A percentile compares a stretch with the other conserved stretches of the same genome.
These are phyloP conservation scores for Trichoderma gracile DNA, from an alignment of 2,329 filamentous ascomycete genomes.

Conservation along the genomic window DNA sequence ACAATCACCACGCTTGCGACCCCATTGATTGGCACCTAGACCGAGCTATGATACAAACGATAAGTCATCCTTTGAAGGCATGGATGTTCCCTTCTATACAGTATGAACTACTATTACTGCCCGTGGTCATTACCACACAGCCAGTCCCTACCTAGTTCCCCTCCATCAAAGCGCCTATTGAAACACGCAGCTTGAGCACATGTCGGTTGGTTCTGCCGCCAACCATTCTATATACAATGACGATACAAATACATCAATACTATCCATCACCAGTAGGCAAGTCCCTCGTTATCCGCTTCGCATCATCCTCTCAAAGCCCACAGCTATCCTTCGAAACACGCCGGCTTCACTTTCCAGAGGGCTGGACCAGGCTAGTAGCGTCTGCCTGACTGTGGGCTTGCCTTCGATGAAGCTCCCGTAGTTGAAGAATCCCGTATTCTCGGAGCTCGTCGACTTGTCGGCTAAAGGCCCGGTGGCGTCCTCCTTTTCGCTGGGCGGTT, in stretches of 20 bases:
- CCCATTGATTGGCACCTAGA: too few species aligned
- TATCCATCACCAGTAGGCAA: too few species aligned
- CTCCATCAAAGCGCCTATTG: neutral
- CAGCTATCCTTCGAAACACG: slow-evolving; percentile 10
- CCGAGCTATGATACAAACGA: too few species aligned
- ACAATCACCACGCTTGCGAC: too few species aligned
- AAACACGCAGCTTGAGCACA: neutral
- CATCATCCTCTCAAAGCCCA: slow-evolving; percentile 10
- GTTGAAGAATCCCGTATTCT: neutral
- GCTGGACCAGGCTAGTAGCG: slow-evolving; percentile 5
- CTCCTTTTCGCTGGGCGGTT: neutral
- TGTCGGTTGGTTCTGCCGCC: neutral
- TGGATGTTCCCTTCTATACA: neutral
- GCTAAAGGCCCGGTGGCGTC: neutral
- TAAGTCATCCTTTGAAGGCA: neutral
- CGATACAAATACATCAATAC: neutral
- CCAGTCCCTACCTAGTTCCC: neutral
- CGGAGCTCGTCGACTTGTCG: neutral
- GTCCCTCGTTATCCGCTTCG: neutral
- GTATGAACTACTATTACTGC: neutral
- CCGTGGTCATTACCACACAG: too few species aligned
- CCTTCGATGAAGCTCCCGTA: neutral
- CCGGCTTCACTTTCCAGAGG: slow-evolving; percentile 1
- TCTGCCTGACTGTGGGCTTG: neutral
- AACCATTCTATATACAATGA: neutral